phyloP scores from a whole-genome alignment of 495 filamentous ascomycete genomes.

The Tuber umbilicatum region DNA sequence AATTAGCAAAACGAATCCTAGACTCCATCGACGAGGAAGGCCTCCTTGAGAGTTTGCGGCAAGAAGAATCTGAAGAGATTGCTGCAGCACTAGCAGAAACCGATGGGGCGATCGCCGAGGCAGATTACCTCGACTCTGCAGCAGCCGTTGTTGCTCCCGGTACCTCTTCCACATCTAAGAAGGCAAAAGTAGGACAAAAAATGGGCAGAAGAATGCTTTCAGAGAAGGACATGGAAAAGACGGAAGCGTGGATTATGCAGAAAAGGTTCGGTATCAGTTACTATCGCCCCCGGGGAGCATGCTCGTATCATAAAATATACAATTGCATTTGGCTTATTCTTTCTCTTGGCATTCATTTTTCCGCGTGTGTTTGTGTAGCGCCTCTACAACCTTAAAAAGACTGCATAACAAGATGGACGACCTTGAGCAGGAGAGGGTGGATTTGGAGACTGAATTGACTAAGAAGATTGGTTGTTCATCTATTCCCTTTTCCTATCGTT shows the following conservation, averaged over 20 bases:
- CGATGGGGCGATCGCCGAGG: constrained; percentile 53
- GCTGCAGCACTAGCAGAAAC: constrained; percentile 60
- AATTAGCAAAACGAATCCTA: constrained; percentile 63
- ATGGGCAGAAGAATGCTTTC: constrained; percentile 42
- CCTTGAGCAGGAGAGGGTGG: constrained; percentile 53
- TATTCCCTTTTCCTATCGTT: constrained; percentile 21
- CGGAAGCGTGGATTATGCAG: constrained; percentile 83
- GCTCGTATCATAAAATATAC: constrained; percentile 10
- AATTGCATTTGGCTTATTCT: constrained; percentile 30
- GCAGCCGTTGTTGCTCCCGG: constrained; percentile 46
- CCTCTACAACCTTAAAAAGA: constrained; percentile 56
- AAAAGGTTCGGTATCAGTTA: constrained; percentile 42
- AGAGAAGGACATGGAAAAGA: constrained; percentile 51
- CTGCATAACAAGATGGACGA: constrained; percentile 61
- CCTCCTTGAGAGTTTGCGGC: constrained; percentile 65
- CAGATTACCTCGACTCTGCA: constrained; percentile 47
- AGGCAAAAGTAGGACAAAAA: constrained; percentile 25
- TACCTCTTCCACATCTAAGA: constrained; percentile 47
- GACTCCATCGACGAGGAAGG: constrained; percentile 90
- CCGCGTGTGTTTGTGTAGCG: constrained; percentile 43
- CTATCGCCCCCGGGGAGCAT: constrained; percentile 13
- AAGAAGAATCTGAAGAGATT: constrained; percentile 65
- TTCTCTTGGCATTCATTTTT: constrained; percentile 8
- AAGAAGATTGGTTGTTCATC: constrained; percentile 45
- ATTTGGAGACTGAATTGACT: constrained; percentile 55